Base-by-base conservation (phyloP, 2,329 filamentous ascomycete species). In the Leptographium galeiforme region DNA sequence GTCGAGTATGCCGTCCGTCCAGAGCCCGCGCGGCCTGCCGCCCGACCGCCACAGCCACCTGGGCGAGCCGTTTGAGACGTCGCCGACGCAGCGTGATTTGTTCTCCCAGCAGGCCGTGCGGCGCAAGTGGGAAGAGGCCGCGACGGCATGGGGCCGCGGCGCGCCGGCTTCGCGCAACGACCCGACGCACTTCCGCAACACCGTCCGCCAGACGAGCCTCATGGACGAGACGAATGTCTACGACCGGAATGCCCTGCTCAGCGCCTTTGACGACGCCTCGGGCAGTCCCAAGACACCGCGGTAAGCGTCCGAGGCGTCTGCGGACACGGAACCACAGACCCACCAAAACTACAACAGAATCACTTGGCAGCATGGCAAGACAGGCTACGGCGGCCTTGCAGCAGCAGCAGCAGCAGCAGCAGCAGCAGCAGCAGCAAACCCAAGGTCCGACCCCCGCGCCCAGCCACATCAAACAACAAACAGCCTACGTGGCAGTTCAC, bases 1-100 rank as follows among this genome's bases (percentile, higher is more conserved):
- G 34, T 66, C 65, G 14, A 64, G 62, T 49, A 55, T 67, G 34
- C 64, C 66, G 8, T 60, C 59, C 2, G 63, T 67, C 36, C 64
- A 68, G 51, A 66, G 64, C 53, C 62, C 65, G 0, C 62, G 59
- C 54, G 65, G 63, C 13, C 16, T 66, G 30, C 59, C 62, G 2
- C 45, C 40, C 33, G 51, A 36, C 12, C 34, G 34, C 34, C 34
- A 36, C 34, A 36, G 12, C 8, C 12, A 6, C 19, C 6, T 25
- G 25, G 25, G 25, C 5, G 25, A 25, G 25, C 25, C 25, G 2
- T 25, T 25, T 25, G 25, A 25, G 25, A 25, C 25, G 25, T 25
- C 14, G 33, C 25, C 40, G 45, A 16, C 36, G 30, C 25, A 32
- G n/a, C 16, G 34, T 36, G 34, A 18, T 11, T 16, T 25, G 25